A percentile compares a stretch with the other conserved stretches of the same genome.
These are phyloP conservation scores for Fragaria vesca DNA, from an alignment of 306 rosid genomes.

Conservation along the genomic window DNA sequence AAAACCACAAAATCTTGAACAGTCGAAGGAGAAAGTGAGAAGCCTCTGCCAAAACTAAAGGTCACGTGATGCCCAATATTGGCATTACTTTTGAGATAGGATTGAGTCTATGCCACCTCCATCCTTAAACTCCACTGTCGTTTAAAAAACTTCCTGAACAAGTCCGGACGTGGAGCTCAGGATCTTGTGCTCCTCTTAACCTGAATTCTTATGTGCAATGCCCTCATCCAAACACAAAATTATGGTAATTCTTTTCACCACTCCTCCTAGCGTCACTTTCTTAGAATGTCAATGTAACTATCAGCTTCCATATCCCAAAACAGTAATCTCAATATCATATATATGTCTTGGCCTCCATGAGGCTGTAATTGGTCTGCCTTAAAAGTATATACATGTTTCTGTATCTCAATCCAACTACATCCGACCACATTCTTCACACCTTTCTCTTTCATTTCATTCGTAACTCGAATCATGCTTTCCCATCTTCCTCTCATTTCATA, in stretches of 20 bases:
- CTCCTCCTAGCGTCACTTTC: not conserved
- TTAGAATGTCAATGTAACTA: constrained; percentile 18
- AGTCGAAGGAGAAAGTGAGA: not conserved
- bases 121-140: not conserved
- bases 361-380: constrained; percentile 55
- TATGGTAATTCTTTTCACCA: constrained; percentile 2
- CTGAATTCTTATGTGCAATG: not conserved
- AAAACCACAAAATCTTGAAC: not conserved
- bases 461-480: constrained; percentile 69
- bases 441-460: constrained; percentile 45
- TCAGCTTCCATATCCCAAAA: constrained; percentile 58
- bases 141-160: not conserved
- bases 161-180: not conserved
- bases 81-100: not conserved
- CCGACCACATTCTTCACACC: constrained; percentile 39
- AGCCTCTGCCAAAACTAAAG: not conserved
- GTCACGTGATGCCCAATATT: not conserved
- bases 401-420: constrained; percentile 66
- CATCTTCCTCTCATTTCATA: constrained; percentile 66
- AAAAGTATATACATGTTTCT: constrained; percentile 48
- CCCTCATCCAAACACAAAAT: not conserved
- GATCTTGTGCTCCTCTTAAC: not conserved
- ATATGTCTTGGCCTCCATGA: constrained; percentile 53
- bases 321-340: constrained; percentile 50
- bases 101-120: not conserved